Conservation (phyloP, 202 grass and related monocot species). For the Panicum hallii region DNA sequence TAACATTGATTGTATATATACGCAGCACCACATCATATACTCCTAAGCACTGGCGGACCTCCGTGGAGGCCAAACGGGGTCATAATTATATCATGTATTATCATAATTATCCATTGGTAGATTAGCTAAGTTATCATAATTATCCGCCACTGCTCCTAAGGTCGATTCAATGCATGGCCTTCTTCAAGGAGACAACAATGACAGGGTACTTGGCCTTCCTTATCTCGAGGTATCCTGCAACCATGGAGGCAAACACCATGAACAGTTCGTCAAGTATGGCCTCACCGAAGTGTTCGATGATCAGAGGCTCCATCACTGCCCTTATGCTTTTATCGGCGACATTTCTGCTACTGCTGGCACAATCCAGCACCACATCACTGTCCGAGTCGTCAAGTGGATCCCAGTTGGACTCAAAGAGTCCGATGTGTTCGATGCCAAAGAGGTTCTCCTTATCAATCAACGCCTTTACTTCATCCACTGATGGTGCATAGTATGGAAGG, state of each 20-base stretch:
- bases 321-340: constrained; percentile 19
- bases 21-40: background rate
- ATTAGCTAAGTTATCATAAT: too few species aligned
- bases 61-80: too few species aligned
- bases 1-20: background rate
- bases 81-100: too few species aligned
- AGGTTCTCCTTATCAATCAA: background rate
- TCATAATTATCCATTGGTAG: too few species aligned
- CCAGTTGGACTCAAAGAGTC: constrained; percentile 12
- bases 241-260: background rate
- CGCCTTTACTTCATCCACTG: background rate
- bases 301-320: background rate
- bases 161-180: background rate
- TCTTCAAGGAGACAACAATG: constrained; percentile 9
- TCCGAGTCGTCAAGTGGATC: background rate
- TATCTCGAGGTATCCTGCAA: background rate
- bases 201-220: background rate
- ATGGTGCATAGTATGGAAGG: constrained; percentile 15
- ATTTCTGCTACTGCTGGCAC: background rate
- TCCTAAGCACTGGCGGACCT: too few species aligned
- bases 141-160: too few species aligned
- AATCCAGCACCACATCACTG: background rate
- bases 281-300: background rate
- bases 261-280: constrained; percentile 12
- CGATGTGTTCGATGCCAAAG: background rate